Evolutionary conservation across 768 basidiomycete species (phyloP).

Genomic region (Rhodotorula kratochvilovae): DNA sequence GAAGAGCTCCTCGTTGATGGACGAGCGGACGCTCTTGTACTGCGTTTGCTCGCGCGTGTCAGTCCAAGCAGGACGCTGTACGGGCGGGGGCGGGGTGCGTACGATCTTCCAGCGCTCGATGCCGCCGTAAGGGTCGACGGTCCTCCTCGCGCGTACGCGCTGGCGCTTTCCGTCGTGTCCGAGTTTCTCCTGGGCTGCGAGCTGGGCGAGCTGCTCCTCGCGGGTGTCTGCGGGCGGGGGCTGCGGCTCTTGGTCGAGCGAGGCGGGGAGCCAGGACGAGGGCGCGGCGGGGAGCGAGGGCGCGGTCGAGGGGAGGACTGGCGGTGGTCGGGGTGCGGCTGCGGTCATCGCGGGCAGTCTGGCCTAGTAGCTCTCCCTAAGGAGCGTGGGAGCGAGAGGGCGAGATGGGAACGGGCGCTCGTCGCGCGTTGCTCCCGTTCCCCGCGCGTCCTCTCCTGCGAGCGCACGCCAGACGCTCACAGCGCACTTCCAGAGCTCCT

Average conservation of each 20-base stretch:
- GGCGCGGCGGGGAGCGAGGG: neutral
- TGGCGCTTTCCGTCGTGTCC: constrained; percentile 40
- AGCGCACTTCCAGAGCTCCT: too few species aligned
- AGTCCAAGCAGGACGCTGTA: too few species aligned
- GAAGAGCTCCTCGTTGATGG: constrained; percentile 25
- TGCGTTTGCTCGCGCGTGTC: too few species aligned
- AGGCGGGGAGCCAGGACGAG: constrained; percentile 65
- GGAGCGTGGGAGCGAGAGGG: neutral
- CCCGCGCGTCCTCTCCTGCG: too few species aligned
- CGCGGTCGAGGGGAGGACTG: neutral
- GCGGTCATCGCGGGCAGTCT: neutral
- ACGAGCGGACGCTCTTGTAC: constrained; percentile 23
- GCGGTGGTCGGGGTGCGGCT: neutral
- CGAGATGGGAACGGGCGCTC: too few species aligned
- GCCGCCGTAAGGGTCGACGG: constrained; percentile 89
- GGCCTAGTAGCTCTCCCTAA: too few species aligned
- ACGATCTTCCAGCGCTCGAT: constrained; percentile 82
- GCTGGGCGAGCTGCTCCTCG: constrained; percentile 66
- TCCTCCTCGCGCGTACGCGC: constrained; percentile 61
- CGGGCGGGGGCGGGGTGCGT: too few species aligned
- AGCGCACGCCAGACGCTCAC: too few species aligned
- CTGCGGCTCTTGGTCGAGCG: constrained; percentile 62
- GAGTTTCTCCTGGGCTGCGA: constrained; percentile 76
- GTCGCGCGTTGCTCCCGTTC: too few species aligned
- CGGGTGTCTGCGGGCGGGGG: constrained; percentile 71